Evolutionary conservation across 192 early-diverging fungal genomes (phyloP), one percentile per base, ranked within the genome.

Genomic region (Coemansia sp.): DNA sequence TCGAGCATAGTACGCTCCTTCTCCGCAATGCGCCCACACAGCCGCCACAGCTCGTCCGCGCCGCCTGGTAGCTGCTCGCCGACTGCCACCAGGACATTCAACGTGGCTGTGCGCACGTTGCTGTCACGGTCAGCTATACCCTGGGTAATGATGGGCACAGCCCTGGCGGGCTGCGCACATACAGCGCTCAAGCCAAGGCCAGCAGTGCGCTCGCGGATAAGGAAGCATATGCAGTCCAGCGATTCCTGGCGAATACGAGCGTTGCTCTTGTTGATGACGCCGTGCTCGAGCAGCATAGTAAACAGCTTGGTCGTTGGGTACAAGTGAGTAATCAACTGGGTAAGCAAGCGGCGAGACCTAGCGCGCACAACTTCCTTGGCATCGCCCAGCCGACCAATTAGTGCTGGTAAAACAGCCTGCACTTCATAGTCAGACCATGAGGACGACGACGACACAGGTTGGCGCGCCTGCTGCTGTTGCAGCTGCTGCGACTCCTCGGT

Each of bases 41-140:
- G 66, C 53, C 88, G 88, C 74, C 84, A 92, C 18, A 94, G 76
- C 12, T 80, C 80, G 46, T 91, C 91, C 0, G 91, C 91, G 18
- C 77, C 77, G 9, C 72, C 77, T 21, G 67, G 77, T 8, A 93
- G 72, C 40, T 88, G 71, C 60, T 85, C 77, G 60, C 90, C 92
- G 0, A 90, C 87, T 26, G 93, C 82, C 9, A 88, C 86, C 35
- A 95, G 68, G 6, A 81, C 87, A 52, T 75, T 83, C 41, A 95
- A 65, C 0, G 90, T 86, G 6, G 89, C 92, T 39, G 91, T 88
- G 6, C 94, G 85, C 36, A 94, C 93, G 44, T 68, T 74, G 32
- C 91, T 87, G 62, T 95, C 94, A 6, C 90, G 79, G 65, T 95
- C 94, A 7, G 83, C 83, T 35, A 95, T 86, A 42, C 90, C 87